Evolutionary conservation across 164 flowering plant genomes (phyloP), one percentile per base, ranked within the genome.

Genomic region (Nelumbo lutea): DNA sequence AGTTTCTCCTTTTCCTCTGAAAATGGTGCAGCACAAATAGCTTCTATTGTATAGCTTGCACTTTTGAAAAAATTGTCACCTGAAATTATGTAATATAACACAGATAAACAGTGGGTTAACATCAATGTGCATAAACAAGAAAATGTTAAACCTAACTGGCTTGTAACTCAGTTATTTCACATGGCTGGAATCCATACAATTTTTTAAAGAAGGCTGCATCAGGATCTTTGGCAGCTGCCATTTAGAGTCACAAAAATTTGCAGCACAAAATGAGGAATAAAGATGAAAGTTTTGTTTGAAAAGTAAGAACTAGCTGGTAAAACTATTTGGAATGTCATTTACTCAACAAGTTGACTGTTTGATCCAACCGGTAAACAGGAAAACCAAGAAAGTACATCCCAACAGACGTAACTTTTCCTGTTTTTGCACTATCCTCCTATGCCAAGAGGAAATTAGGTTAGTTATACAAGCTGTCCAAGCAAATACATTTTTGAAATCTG

Each of bases 361-460:
- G 91, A 77, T 96, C 98, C 81, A 88, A 79, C 66, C 88, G 88
- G 73, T 96, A 96, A 52, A 92, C 94, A 61, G 96, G 90, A 67
- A 96, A 96, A 59, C 97, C 85, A 68, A 96, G 94, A 82, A 96
- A 96, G 77, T 87, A 96, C 96, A 93, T 88, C 68, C 99, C 99
- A 68, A 98, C 97, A 55, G 95, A 88, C 59, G 98, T 92, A 63
- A 87, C 81, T 73, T 93, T 96, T 65, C 97, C 96, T n/a, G 88
- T 83, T 80, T 84, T 96, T 9, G 82, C 66, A 65, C 97, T 83
- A 62, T 96, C 98, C 80, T 96, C 99, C 99, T 96, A 76, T 73
- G 73, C 43, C 38, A 61, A 15, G 62, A 68, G 55, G 11, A 70
- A 62, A 44, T 41, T 42, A 69, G 48, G 40, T 47, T 11, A 59